Base-by-base conservation (phyloP, 495 filamentous ascomycete species). In the Trichoderma virens region DNA sequence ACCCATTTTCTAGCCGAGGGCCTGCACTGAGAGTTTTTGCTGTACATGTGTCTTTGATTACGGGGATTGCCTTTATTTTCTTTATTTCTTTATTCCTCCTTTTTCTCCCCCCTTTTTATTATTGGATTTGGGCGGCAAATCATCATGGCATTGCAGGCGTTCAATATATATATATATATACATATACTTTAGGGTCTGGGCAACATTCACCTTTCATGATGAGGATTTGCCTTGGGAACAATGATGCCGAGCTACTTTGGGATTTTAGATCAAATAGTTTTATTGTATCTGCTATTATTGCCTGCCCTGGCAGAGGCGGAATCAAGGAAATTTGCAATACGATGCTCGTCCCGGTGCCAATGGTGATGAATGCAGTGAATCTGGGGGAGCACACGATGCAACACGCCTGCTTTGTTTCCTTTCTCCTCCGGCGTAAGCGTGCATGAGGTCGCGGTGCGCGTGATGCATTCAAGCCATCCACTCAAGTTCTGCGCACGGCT, bases 1-100 rank as follows among this genome's bases (percentile, higher is more conserved):
- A 56, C 51, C 51, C 51, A 56, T 30, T 56, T 56, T 56, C 25
- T 56, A 28, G 23, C 25, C 51, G 51, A 56, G 27, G 51, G 51
- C 27, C 51, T 56, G 51, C 51, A 56, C 28, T 27, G 51, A 56
- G 51, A 30, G 51, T 56, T 47, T 41, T 47, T 56, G 28, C n/a
- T 56, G 51, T 56, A 56, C 27, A 56, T 56, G 51, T 56, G 51
- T 56, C n/a, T 56, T 56, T 56, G 51, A 56, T 28, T n/a, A 30
- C 51, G 51, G 43, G 43, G 25, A 20, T 56, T n/a, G 11, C 32
- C 32, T 35, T 35, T 35, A 4, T 35, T 35, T 35, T 35, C 32
- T 35, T 35, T 35, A 4, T 35, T 35, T 35, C 32, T 35, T 35
- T 5, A n/a, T n/a, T n/a, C n/a, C n/a, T n/a, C n/a, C n/a, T n/a